A percentile compares a stretch with the other conserved stretches of the same genome.
These are phyloP conservation scores for Calonectria crousiana DNA, from an alignment of 2,329 filamentous ascomycete genomes.

Conservation along the genomic window DNA sequence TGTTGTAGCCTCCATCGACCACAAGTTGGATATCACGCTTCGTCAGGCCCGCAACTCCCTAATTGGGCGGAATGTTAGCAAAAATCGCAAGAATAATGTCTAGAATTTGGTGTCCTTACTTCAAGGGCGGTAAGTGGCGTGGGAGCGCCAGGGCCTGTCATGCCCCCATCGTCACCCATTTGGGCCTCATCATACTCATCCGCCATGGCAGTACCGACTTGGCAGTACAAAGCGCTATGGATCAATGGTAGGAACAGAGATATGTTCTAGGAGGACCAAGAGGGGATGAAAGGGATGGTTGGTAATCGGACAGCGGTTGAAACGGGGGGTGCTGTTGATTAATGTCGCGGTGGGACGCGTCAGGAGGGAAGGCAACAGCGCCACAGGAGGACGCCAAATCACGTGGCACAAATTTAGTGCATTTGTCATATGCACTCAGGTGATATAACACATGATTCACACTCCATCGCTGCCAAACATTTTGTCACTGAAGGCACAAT, in stretches of 20 bases:
- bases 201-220: slow-evolving; percentile 53
- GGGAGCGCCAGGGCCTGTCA: slow-evolving; percentile 90
- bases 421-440: neutral
- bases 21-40: slow-evolving; percentile 95
- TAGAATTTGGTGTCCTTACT: slow-evolving; percentile 64
- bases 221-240: neutral
- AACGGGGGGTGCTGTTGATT: slow-evolving; percentile 36
- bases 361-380: slow-evolving; percentile 40
- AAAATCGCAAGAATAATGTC: neutral
- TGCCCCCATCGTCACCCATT: slow-evolving; percentile 75
- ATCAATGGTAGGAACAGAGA: neutral
- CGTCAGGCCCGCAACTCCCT: slow-evolving; percentile 92
- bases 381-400: slow-evolving; percentile 52
- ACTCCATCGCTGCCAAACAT: neutral
- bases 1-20: slow-evolving; percentile 92
- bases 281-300: slow-evolving; percentile 16
- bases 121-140: slow-evolving; percentile 89
- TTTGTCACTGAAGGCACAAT: neutral
- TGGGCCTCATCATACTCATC: slow-evolving; percentile 76
- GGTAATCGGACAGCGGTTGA: slow-evolving; percentile 29
- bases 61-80: slow-evolving; percentile 22
- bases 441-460: neutral
- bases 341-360: slow-evolving; percentile 52
- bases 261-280: neutral
- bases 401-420: slow-evolving; percentile 45